Evolutionary conservation across 352 stramenopile genomes (phyloP).

Genomic region (Thalassiosira allenii): DNA sequence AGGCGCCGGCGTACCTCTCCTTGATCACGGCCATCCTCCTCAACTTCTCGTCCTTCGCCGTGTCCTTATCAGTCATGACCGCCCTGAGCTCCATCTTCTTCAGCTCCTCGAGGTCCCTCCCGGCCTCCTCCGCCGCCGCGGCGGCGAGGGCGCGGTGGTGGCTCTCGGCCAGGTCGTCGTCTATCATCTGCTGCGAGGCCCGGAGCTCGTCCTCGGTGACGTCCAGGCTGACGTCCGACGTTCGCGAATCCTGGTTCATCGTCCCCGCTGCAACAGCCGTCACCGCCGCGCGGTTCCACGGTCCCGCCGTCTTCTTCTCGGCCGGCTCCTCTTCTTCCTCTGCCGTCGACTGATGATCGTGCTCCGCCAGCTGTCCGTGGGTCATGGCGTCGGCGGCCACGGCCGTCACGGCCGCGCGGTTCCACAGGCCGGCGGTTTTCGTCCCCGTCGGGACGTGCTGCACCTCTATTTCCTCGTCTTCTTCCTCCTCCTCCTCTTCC

Average conservation of each 20-base stretch:
- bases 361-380: neutral
- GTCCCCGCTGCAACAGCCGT: neutral
- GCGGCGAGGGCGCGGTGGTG: neutral
- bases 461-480: constrained; percentile 5
- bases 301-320: neutral
- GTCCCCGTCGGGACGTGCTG: neutral
- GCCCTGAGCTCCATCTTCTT: constrained; percentile 4
- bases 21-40: constrained; percentile 16
- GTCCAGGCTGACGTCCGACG: neutral
- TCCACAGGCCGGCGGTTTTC: constrained; percentile 10
- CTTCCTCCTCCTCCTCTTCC: neutral
- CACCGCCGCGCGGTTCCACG: constrained; percentile 2
- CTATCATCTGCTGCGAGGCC: neutral
- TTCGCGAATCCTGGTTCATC: neutral
- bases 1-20: neutral
- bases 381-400: constrained; percentile 13
- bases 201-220: too few species aligned
- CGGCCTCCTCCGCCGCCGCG: neutral
- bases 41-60: neutral
- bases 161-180: neutral
- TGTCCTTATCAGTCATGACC: constrained; percentile 9
- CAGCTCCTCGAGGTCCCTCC: neutral
- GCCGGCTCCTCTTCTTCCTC: neutral
- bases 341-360: neutral
- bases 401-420: constrained; percentile 6